Base-by-base conservation (phyloP, 495 filamentous ascomycete species). In the Penicillium lividum region DNA sequence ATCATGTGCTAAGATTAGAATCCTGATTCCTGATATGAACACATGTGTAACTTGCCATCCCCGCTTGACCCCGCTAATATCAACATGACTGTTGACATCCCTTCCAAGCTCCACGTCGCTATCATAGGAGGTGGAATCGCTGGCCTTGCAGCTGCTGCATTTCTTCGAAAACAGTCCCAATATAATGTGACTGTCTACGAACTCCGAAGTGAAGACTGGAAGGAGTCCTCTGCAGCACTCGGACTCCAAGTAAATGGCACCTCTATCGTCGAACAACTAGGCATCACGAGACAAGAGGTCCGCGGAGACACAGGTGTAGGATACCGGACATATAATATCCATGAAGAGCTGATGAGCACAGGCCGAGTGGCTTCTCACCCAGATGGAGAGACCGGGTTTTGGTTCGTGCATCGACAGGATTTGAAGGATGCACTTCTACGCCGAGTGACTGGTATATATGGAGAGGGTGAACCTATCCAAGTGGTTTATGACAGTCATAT, bases 351-450 rank as follows among this genome's bases (percentile, higher is more conserved):
- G 27, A 52, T 58, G 47, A 53, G 47, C 31, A 53, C 40, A 36
- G 27, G 34, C 27, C 47, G 33, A 29, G 34, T 58, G 8, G 18
- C 5, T n/a, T n/a, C 22, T 13, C 29, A 6, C 11, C 25, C 47
- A 16, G 56, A 58, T 36, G 56, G 56, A 36, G 56, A 58, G 27
- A 46, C 27, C 36, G 47, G 34, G 13, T 52, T 58, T 10, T 58
- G 56, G 56, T 43, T 58, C 42, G 34, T 51, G 13, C 34, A 42
- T 58, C 56, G 56, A 53, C 47, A 53, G 48, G 56, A 58, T 53
- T n/a, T 58, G 11, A 58, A 58, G 15, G 50, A 58, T 44, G 47
- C 56, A 1, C 28, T 56, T 1, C 48, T 56, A 11, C 53, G 43
- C 13, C 25, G 43, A 36, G 53, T 48, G 6, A 49, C 44, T 1